phyloP scores from a whole-genome alignment of 2,329 filamentous ascomycete genomes.

The Geoglossum cookeanum region DNA sequence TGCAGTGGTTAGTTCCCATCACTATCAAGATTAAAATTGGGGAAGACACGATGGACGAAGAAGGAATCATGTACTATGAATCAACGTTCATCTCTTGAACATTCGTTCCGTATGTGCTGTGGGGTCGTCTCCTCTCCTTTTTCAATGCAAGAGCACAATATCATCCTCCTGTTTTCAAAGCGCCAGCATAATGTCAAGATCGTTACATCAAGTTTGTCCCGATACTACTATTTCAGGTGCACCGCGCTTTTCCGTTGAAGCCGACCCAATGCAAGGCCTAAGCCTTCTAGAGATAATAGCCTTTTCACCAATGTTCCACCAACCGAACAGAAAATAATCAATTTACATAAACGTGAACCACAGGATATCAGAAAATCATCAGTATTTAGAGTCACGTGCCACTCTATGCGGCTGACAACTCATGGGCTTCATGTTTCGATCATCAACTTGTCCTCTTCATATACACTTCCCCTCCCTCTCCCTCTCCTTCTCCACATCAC shows the following conservation, averaged over 20 bases:
- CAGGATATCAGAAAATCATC: background rate
- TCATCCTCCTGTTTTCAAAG: background rate
- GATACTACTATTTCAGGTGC: background rate
- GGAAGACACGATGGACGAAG: conserved; percentile 57
- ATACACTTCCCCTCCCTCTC: background rate
- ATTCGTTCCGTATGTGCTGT: background rate
- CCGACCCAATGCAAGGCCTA: background rate
- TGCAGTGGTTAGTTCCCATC: background rate
- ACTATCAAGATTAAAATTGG: conserved; percentile 65
- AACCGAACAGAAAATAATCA: too few species aligned
- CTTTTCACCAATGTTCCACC: too few species aligned
- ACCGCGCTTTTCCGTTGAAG: background rate
- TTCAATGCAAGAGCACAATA: background rate
- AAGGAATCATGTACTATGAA: conserved; percentile 67
- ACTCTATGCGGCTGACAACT: background rate
- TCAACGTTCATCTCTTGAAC: conserved; percentile 79
- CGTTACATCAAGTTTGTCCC: background rate
- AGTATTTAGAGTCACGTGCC: background rate
- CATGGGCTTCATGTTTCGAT: background rate
- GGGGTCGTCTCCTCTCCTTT: background rate
- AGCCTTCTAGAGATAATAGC: background rate
- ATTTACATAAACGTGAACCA: too few species aligned
- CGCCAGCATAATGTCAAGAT: background rate
- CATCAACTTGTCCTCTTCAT: background rate
- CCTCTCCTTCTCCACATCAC: background rate